Percentiles rank a stretch among this genome's conserved stretches.
Conservation (phyloP, 257 asterid genomes). For the Leptodermis oblonga region DNA sequence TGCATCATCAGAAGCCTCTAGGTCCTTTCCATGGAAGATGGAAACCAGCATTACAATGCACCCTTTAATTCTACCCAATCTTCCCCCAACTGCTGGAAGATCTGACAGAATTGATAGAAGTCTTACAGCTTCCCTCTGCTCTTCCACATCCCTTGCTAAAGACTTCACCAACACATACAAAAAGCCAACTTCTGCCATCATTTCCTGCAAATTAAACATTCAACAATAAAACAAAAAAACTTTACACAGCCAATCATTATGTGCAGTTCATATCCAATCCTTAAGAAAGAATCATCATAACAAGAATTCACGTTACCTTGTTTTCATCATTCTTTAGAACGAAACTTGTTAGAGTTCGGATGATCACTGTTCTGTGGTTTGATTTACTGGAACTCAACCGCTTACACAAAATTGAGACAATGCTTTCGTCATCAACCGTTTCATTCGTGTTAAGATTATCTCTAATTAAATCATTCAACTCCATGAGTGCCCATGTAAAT, state of each 20-base stretch:
- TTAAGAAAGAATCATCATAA: not conserved
- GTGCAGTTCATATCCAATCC: not conserved
- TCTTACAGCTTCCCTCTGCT: conserved; percentile 79
- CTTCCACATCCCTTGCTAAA: conserved; percentile 47
- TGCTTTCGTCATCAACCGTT: conserved; percentile 42
- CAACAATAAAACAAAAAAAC: not conserved
- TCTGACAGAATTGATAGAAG: conserved; percentile 46
- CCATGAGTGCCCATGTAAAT: conserved; percentile 38
- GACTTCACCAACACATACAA: conserved; percentile 61
- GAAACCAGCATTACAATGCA: conserved; percentile 75
- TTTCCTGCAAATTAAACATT: conserved; percentile 59
- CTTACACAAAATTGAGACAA: conserved; percentile 37
- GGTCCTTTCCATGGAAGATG: conserved; percentile 53
- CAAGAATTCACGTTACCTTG: conserved; percentile 45
- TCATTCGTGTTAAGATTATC: conserved; percentile 40
- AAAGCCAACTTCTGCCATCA: conserved; percentile 52
- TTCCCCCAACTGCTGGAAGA: conserved; percentile 43
- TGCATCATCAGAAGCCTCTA: conserved; percentile 56
- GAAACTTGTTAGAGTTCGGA: conserved; percentile 47
- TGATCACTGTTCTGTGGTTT: conserved; percentile 41
- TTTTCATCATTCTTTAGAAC: conserved; percentile 27
- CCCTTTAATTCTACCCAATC: conserved; percentile 69
- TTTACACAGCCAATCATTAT: not conserved
- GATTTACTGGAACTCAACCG: conserved; percentile 45
- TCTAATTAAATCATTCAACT: conserved; percentile 38